Conservation (phyloP, 2,329 filamentous ascomycete genomes). For the Exophiala viscosa region DNA sequence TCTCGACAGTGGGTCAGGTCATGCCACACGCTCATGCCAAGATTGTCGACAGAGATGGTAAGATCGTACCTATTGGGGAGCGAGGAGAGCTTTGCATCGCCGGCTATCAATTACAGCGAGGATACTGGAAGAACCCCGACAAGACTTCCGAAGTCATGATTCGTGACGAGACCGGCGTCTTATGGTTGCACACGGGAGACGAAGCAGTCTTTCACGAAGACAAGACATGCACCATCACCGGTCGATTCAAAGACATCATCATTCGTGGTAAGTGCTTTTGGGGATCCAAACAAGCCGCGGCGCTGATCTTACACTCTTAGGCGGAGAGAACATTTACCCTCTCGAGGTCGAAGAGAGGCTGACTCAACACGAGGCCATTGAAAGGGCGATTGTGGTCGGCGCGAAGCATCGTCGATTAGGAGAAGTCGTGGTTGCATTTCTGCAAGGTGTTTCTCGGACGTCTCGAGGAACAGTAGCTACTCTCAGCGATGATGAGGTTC, state of each 20-base stretch:
- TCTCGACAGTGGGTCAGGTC: constrained; percentile 70
- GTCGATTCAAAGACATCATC: constrained; percentile 75
- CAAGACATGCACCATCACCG: constrained; percentile 70
- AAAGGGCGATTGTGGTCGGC: constrained; percentile 66
- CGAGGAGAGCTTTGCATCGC: constrained; percentile 73
- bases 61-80: constrained; percentile 63
- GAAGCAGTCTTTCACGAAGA: constrained; percentile 51
- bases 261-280: constrained; percentile 54
- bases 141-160: constrained; percentile 71
- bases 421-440: constrained; percentile 67
- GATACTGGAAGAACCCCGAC: constrained; percentile 63
- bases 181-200: constrained; percentile 66
- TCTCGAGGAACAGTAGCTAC: constrained; percentile 31
- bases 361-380: constrained; percentile 59
- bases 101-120: constrained; percentile 67
- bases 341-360: constrained; percentile 72
- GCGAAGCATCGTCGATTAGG: constrained; percentile 68
- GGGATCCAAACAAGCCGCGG: not conserved
- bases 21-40: constrained; percentile 75
- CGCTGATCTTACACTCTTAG: constrained; percentile 40
- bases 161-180: constrained; percentile 54
- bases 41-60: constrained; percentile 66
- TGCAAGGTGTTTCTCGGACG: constrained; percentile 34
- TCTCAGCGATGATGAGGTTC: constrained; percentile 51
- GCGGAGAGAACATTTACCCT: constrained; percentile 70